phyloP scores from a whole-genome alignment of 2,329 filamentous ascomycete species.

The Penicillium sp. region DNA sequence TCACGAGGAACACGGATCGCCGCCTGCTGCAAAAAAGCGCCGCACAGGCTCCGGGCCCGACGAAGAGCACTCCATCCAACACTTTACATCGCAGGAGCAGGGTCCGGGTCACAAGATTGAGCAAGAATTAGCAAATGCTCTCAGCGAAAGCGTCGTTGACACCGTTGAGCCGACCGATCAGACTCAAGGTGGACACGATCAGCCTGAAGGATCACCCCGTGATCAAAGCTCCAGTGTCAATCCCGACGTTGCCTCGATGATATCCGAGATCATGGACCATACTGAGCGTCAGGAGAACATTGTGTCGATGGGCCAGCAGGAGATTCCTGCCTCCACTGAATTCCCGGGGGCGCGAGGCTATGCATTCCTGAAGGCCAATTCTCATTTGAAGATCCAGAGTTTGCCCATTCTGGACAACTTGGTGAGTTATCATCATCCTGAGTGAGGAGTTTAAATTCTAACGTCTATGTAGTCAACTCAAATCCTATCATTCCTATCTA shows the following conservation, averaged over 20 bases:
- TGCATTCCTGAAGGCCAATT: constrained; percentile 42
- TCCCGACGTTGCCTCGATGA: constrained; percentile 38
- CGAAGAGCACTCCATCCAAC: constrained; percentile 20
- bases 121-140: constrained; percentile 35
- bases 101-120: constrained; percentile 33
- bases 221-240: constrained; percentile 27
- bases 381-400: constrained; percentile 54
- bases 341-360: constrained; percentile 32
- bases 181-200: constrained; percentile 20
- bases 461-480: constrained; percentile 49
- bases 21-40: constrained; percentile 39
- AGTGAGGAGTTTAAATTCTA: neutral
- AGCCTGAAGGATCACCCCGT: constrained; percentile 18
- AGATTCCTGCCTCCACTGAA: constrained; percentile 26
- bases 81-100: constrained; percentile 22
- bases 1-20: constrained; percentile 30
- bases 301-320: constrained; percentile 34
- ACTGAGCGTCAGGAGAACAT: constrained; percentile 42
- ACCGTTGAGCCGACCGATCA: constrained; percentile 24
- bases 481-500: constrained; percentile 55
- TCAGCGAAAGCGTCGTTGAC: constrained; percentile 29
- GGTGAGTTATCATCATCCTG: constrained; percentile 36
- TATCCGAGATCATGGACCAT: constrained; percentile 43
- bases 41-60: constrained; percentile 33
- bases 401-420: constrained; percentile 59